Conservation (phyloP, 1,284 basidiomycete genomes). For the Heterobasidion annosum region DNA sequence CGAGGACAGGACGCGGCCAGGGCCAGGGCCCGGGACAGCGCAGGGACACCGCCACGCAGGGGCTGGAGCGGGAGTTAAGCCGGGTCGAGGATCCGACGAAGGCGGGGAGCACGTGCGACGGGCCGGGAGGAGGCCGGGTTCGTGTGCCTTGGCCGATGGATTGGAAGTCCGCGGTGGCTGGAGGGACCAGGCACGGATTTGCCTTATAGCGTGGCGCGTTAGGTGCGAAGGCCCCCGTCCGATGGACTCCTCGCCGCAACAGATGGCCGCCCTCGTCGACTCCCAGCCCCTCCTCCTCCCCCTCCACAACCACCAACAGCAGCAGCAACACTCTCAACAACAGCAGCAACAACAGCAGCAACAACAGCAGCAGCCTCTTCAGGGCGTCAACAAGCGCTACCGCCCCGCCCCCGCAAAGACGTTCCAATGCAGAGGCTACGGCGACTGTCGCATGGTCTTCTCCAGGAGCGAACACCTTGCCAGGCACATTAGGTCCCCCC, state of each 20-base stretch:
- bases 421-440: conserved; percentile 91
- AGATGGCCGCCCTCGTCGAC: conserved; percentile 6
- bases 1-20: neutral
- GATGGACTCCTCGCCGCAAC: neutral
- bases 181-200: conserved; percentile 1
- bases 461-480: conserved; percentile 92
- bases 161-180: neutral
- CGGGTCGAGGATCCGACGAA: neutral
- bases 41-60: neutral
- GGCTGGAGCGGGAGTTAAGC: neutral
- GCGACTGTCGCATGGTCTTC: conserved; percentile 95
- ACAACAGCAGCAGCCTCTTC: conserved; percentile 3
- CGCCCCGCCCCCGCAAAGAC: conserved; percentile 80
- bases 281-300: conserved; percentile 4
- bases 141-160: neutral
- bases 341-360: conserved; percentile 2
- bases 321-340: neutral
- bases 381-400: conserved; percentile 49
- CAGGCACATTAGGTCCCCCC: conserved; percentile 79
- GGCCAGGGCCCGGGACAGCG: neutral
- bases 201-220: neutral
- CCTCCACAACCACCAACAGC: neutral
- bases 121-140: neutral
- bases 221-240: neutral
- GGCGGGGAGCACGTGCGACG: neutral